Percentiles rank a stretch among this genome's conserved stretches.
Conservation (phyloP, 495 filamentous ascomycete genomes). For the Entonaema liquescens region DNA sequence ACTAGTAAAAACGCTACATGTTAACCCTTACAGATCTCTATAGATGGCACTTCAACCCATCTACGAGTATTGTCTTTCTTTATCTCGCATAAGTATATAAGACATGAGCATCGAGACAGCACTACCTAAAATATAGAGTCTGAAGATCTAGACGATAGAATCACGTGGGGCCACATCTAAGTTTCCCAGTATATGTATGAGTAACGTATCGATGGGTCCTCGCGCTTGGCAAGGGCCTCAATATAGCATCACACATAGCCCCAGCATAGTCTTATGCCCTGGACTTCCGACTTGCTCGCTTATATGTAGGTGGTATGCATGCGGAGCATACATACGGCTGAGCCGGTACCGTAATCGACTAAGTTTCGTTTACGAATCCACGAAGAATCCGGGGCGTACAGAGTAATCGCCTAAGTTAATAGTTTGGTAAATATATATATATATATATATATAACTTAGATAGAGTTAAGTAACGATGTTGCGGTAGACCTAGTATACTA, state of each 20-base stretch:
- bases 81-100: background rate
- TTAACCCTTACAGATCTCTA: no score
- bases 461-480: constrained; percentile 8
- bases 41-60: no score
- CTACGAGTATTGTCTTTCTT: no score
- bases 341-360: background rate
- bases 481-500: background rate
- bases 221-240: background rate
- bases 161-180: background rate
- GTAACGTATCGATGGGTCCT: background rate
- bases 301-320: constrained; percentile 16
- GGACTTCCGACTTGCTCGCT: background rate
- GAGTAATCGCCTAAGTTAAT: no score
- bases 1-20: no score
- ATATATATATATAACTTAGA: no score
- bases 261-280: background rate
- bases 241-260: background rate
- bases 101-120: background rate
- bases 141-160: background rate
- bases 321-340: constrained; percentile 21
- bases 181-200: background rate
- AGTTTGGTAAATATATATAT: no score
- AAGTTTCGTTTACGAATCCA: background rate
- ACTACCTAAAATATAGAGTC: background rate
- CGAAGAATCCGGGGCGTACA: background rate